Evolutionary conservation across 805 yeast species (phyloP).

Genomic region (Phaffomyces thermotolerans): DNA sequence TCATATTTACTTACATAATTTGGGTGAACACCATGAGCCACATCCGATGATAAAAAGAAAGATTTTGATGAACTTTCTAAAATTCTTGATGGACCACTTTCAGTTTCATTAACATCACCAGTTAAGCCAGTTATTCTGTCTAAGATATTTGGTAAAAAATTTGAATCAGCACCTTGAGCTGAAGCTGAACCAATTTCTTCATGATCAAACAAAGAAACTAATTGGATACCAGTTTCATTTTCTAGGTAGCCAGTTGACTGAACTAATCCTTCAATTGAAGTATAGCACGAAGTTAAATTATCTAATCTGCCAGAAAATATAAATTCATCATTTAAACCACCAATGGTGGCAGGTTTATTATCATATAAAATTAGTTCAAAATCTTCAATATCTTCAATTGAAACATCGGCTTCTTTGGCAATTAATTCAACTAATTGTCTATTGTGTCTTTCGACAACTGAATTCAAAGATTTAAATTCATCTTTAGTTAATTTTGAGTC

Average conservation of each 20-base stretch:
- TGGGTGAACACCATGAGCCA: constrained; percentile 97
- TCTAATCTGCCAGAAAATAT: constrained; percentile 89
- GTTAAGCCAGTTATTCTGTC: constrained; percentile 51
- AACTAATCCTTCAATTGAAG: constrained; percentile 67
- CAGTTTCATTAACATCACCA: constrained; percentile 23
- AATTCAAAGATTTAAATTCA: constrained; percentile 57
- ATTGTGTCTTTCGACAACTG: constrained; percentile 70
- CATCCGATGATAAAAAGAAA: constrained; percentile 85
- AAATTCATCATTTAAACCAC: constrained; percentile 88
- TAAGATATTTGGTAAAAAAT: constrained; percentile 74
- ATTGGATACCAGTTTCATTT: constrained; percentile 51
- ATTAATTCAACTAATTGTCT: constrained; percentile 59
- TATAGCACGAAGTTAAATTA: constrained; percentile 80
- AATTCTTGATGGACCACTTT: constrained; percentile 30
- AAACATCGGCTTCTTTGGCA: constrained; percentile 55
- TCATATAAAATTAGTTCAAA: constrained; percentile 85
- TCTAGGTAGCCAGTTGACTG: constrained; percentile 38
- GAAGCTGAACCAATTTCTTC: constrained; percentile 93
- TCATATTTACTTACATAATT: constrained; percentile 78
- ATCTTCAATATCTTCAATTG: constrained; percentile 63
- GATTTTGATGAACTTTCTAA: constrained; percentile 65
- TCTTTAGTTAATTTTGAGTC: constrained; percentile 41
- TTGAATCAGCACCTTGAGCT: constrained; percentile 95
- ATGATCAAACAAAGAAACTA: constrained; percentile 86
- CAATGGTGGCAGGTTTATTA: constrained; percentile 73